Evolutionary conservation across 352 stramenopile genomes (phyloP).

Genomic region (Pythium volutum): DNA sequence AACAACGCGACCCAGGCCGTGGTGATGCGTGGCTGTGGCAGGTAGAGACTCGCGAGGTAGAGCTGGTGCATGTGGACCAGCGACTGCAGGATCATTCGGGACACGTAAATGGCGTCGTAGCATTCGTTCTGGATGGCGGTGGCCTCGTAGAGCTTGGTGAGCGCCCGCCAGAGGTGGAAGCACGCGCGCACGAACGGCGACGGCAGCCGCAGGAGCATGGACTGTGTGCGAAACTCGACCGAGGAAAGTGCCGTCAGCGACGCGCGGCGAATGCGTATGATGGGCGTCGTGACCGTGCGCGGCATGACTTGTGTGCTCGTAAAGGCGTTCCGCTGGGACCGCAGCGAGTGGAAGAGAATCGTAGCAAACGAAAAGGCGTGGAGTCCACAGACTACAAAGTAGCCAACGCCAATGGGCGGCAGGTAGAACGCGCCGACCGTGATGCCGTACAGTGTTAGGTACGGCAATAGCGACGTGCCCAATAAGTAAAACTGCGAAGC

Average conservation of each 20-base stretch:
- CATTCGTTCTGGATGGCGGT: constrained; percentile 16
- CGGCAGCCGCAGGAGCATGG: constrained; percentile 19
- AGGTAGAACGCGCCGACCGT: constrained; percentile 22
- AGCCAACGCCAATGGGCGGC: constrained; percentile 24
- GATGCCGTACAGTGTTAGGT: constrained; percentile 24
- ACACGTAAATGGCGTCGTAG: constrained; percentile 13
- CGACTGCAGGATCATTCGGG: constrained; percentile 8
- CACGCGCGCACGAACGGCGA: constrained; percentile 18
- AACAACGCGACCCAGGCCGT: constrained; percentile 10
- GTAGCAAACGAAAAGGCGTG: constrained; percentile 21
- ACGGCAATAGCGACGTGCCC: constrained; percentile 17
- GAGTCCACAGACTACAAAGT: constrained; percentile 20
- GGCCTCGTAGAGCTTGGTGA: constrained; percentile 10
- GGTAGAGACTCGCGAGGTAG: constrained; percentile 7
- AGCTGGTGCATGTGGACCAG: constrained; percentile 13
- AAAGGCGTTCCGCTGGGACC: constrained; percentile 16
- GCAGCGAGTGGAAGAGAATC: constrained; percentile 23
- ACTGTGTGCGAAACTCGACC: constrained; percentile 26
- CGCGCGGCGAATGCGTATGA: constrained; percentile 20
- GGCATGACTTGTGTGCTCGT: constrained; percentile 16
- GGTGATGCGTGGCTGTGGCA: constrained; percentile 9
- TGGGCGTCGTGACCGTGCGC: constrained; percentile 23
- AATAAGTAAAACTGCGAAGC: constrained; percentile 20
- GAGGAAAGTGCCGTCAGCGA: constrained; percentile 18
- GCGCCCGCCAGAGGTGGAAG: constrained; percentile 8